Conservation (phyloP, 2,329 filamentous ascomycete species). For the Cladosporium sp. region DNA sequence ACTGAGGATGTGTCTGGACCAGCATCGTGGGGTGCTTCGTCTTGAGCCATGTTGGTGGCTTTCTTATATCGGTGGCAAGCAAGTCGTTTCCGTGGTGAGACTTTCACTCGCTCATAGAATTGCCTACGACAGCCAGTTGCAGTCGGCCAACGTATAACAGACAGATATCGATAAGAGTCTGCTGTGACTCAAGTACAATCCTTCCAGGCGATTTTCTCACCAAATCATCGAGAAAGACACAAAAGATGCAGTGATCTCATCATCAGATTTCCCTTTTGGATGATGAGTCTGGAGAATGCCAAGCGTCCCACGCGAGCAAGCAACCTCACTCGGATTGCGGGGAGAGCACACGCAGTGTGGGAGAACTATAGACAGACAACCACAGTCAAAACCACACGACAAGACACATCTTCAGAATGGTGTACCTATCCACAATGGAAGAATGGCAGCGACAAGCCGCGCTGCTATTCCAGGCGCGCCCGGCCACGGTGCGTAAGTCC, state of each 20-base stretch:
- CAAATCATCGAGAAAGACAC: neutral
- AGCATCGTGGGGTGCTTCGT: conserved; percentile 1
- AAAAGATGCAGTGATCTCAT: no score
- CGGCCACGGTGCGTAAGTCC: conserved; percentile 64
- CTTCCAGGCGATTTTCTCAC: no score
- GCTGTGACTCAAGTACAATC: neutral
- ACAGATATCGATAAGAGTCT: neutral
- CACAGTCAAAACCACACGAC: neutral
- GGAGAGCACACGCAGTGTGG: no score
- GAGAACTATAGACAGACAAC: neutral
- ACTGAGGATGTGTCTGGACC: conserved; percentile 9
- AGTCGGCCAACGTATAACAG: no score
- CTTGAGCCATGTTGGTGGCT: conserved; percentile 4
- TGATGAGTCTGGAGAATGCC: no score
- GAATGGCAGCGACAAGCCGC: conserved; percentile 89
- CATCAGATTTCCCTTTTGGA: no score
- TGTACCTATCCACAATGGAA: conserved; percentile 74
- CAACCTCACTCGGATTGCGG: no score
- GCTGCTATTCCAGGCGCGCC: conserved; percentile 80
- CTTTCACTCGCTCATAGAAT: no score
- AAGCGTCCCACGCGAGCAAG: no score
- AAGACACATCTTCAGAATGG: conserved; percentile 55
- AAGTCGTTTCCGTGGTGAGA: no score
- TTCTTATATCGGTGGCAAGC: neutral
- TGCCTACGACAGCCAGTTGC: no score